Base-by-base conservation (phyloP, 2,329 filamentous ascomycete species). In the Trichoderma afroharzianum region DNA sequence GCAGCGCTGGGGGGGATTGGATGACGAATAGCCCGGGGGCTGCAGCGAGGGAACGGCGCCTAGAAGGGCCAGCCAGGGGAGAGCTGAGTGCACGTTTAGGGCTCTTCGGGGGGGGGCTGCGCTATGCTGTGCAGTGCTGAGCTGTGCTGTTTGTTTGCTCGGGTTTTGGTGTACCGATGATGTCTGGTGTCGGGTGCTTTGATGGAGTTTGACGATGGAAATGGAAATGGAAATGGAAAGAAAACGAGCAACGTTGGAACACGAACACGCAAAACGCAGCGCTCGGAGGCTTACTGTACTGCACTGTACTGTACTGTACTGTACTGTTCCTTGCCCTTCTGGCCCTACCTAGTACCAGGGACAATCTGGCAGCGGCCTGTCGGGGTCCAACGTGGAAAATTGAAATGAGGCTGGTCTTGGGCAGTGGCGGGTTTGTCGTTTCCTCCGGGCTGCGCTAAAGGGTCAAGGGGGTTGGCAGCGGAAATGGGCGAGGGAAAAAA, bases 351-450 rank as follows among this genome's bases (percentile, higher is more conserved):
- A n/a, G 43, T 50, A 50, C 43, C 43, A 50, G 43, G 43, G 43
- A 50, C 43, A 50, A 39, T n/a, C 50, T 47, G 39, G 66, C 47
- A 14, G 50, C 53, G 43, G 47, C 59, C 47, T 59, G 43, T 64
- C 61, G 43, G 58, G 67, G 18, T 59, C 47, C 58, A 55, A 59
- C 55, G 55, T 55, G 61, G 39, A 68, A 71, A 71, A 62, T 43
- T 71, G 70, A 68, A 71, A 71, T 68, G 70, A 71, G 53, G 59
- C 61, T 64, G 62, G 61, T 47, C 63, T 28, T 21, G 43, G 30
- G 50, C 69, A 68, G 69, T 68, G 69, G 63, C 69, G 63, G 70
- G 53, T 53, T 61, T 53, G n/a, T 67, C 70, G 68, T 70, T 57
- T 18, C 24, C 68, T 58, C 66, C 66, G 66, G 57, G 57, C 66